Evolutionary conservation across 257 asterid species (phyloP).

Genomic region (Solanum sejunctum): DNA sequence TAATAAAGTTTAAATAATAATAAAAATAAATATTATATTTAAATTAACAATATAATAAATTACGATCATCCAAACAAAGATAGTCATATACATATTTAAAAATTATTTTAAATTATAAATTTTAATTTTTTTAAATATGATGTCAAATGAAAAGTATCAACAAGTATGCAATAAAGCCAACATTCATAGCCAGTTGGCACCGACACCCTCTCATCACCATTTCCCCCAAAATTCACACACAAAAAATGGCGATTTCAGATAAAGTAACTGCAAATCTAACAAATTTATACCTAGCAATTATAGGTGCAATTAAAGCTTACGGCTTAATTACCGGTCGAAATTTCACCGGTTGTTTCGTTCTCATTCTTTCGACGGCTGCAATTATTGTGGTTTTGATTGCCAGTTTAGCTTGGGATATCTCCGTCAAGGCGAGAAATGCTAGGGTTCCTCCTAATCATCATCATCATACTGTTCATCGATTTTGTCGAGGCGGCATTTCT

Average conservation of each 20-base stretch:
- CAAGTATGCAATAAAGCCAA: background rate
- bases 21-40: too few species aligned
- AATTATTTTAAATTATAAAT: too few species aligned
- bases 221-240: background rate
- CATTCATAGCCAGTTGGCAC: background rate
- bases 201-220: background rate
- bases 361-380: conserved; percentile 52
- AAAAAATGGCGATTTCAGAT: conserved; percentile 71
- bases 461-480: conserved; percentile 35
- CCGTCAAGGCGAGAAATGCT: conserved; percentile 58
- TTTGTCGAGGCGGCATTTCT: conserved; percentile 91
- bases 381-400: conserved; percentile 46
- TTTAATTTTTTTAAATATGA: too few species aligned
- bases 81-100: too few species aligned
- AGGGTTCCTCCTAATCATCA: conserved; percentile 8
- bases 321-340: conserved; percentile 56
- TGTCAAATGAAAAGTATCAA: too few species aligned
- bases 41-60: too few species aligned
- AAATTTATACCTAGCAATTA: conserved; percentile 47
- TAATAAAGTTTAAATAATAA: too few species aligned
- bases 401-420: conserved; percentile 67
- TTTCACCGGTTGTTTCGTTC: conserved; percentile 56
- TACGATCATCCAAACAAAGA: too few species aligned
- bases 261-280: conserved; percentile 69
- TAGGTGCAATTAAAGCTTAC: conserved; percentile 63